phyloP scores from a whole-genome alignment of 2,329 filamentous ascomycete species.

The Chrysosporium keratinophilum region DNA sequence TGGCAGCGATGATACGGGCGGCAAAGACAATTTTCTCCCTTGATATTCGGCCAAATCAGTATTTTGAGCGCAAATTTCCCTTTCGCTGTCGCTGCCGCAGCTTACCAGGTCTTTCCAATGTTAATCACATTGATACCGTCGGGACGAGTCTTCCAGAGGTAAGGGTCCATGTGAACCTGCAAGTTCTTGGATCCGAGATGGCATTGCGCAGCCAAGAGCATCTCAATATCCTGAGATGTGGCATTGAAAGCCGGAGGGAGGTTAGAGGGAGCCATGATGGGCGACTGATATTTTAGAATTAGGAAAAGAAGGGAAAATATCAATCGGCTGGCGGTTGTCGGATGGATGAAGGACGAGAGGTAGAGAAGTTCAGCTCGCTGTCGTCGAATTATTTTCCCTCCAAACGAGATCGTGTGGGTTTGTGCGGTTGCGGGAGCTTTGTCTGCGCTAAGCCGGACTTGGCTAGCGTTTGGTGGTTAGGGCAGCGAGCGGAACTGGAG shows the following conservation, averaged over 20 bases:
- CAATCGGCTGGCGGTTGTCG: constrained; percentile 40
- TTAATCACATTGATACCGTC: constrained; percentile 99
- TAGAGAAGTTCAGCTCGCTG: constrained; percentile 13
- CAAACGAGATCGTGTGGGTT: constrained; percentile 3
- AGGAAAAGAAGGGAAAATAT: constrained; percentile 30
- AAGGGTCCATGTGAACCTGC: constrained; percentile 98
- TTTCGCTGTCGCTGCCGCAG: constrained; percentile 12
- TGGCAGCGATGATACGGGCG: constrained; percentile 94
- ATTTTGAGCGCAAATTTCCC: background rate
- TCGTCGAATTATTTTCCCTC: constrained; percentile 12
- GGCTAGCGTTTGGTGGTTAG: constrained; percentile 9
- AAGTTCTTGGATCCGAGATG: constrained; percentile 99
- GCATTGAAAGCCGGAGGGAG: constrained; percentile 93
- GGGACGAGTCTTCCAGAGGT: constrained; percentile 98
- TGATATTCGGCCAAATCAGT: constrained; percentile 4
- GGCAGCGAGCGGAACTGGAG: constrained; percentile 11
- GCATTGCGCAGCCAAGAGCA: constrained; percentile 91
- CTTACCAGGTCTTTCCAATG: constrained; percentile 99
- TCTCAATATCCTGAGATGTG: constrained; percentile 97
- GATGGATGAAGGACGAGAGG: constrained; percentile 25
- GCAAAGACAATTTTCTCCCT: constrained; percentile 99
- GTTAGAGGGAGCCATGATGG: constrained; percentile 91
- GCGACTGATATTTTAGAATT: constrained; percentile 38
- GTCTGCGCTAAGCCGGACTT: background rate
- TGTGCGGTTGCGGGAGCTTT: constrained; percentile 14